Percentiles rank a stretch among this genome's conserved stretches.
Conservation (phyloP, 2,329 filamentous ascomycete genomes). For the Calonectria hongkongensis region DNA sequence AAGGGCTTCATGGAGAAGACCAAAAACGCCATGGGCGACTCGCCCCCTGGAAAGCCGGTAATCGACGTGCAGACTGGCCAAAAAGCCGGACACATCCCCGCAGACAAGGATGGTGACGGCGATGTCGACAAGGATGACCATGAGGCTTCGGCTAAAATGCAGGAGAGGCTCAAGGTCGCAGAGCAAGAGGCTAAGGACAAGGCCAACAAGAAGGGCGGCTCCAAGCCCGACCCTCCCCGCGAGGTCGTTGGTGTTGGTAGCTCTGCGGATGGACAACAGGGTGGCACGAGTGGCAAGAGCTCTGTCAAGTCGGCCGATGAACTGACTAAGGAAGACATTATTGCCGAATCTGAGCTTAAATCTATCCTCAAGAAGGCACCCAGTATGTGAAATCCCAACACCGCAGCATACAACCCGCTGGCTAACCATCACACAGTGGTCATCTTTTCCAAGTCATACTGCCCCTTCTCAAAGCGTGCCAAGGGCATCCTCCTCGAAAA, state of each 20-base stretch:
- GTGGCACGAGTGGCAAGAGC: constrained; percentile 52
- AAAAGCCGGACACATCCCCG: constrained; percentile 62
- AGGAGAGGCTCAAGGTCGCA: constrained; percentile 79
- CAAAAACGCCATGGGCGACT: constrained; percentile 70
- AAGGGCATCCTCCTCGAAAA: constrained; percentile 89
- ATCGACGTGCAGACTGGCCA: constrained; percentile 63
- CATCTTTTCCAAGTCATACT: constrained; percentile 97
- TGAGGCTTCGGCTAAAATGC: constrained; percentile 70
- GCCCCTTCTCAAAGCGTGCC: constrained; percentile 88
- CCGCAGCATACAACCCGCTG: background rate
- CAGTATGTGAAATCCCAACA: constrained; percentile 72
- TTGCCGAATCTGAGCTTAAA: constrained; percentile 83
- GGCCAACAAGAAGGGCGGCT: constrained; percentile 79
- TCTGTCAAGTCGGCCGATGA: constrained; percentile 63
- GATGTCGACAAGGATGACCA: constrained; percentile 75
- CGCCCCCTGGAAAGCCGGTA: constrained; percentile 60
- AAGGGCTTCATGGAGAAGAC: constrained; percentile 78
- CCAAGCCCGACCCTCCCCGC: constrained; percentile 75
- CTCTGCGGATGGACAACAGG: constrained; percentile 71
- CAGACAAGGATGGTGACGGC: constrained; percentile 73
- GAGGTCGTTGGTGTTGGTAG: constrained; percentile 76
- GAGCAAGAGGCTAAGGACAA: constrained; percentile 81
- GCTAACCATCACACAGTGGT: constrained; percentile 76
- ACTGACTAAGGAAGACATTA: constrained; percentile 73
- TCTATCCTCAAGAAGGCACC: constrained; percentile 88